phyloP scores from a whole-genome alignment of 805 yeast species.

The Wickerhamomyces chaumierensis region DNA sequence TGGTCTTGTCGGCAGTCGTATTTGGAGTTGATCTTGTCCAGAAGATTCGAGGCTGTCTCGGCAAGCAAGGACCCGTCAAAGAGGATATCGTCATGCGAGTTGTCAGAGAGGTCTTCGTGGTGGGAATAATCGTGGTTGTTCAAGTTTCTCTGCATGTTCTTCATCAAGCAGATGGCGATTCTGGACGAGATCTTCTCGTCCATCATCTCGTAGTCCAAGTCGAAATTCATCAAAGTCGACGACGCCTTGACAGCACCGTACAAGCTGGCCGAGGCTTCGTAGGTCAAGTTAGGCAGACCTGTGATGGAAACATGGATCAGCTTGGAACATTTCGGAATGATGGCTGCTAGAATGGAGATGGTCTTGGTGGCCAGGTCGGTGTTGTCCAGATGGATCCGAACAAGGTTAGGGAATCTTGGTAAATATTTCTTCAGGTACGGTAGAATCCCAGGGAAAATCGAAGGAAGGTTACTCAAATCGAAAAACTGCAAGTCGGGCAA shows the following conservation, averaged over 20 bases:
- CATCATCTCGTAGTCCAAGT: slow-evolving; percentile 50
- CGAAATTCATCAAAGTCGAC: slow-evolving; percentile 52
- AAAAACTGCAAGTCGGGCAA: slow-evolving; percentile 54
- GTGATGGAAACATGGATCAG: slow-evolving; percentile 59
- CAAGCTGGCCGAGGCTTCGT: slow-evolving; percentile 51
- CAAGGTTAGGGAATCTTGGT: slow-evolving; percentile 55
- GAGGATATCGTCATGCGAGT: slow-evolving; percentile 44
- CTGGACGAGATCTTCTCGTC: slow-evolving; percentile 56
- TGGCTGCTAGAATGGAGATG: slow-evolving; percentile 50
- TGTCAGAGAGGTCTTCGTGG: slow-evolving; percentile 15
- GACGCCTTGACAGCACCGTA: slow-evolving; percentile 62
- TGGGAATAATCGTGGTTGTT: slow-evolving; percentile 19
- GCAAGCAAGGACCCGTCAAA: slow-evolving; percentile 69
- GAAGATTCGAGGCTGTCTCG: slow-evolving; percentile 58
- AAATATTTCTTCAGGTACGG: slow-evolving; percentile 48
- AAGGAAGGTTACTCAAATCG: slow-evolving; percentile 64
- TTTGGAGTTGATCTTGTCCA: slow-evolving; percentile 27
- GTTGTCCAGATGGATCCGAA: slow-evolving; percentile 61
- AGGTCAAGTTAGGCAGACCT: slow-evolving; percentile 49
- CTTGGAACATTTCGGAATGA: slow-evolving; percentile 55
- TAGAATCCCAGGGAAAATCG: slow-evolving; percentile 52
- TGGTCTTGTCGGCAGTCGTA: slow-evolving; percentile 13
- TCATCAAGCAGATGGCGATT: slow-evolving; percentile 70
- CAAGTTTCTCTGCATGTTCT: slow-evolving; percentile 63
- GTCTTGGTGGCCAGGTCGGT: slow-evolving; percentile 48